Percentiles rank a stretch among this genome's conserved stretches.
Evolutionary conservation across 176 grass and related monocot genomes (phyloP).

Genomic region (Cymbopogon citratus): DNA sequence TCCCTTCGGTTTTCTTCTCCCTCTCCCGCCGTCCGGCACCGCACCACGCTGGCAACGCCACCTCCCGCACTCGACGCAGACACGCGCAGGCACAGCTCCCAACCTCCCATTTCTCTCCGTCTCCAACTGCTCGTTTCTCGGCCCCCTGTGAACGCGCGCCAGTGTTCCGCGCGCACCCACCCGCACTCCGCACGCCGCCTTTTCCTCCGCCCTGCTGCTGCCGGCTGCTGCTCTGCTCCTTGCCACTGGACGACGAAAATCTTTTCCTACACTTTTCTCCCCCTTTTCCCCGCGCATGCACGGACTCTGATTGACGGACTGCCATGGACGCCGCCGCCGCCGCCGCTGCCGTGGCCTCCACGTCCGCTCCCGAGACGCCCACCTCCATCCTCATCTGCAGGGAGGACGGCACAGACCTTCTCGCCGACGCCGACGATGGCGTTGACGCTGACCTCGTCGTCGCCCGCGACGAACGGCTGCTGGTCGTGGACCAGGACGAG

Average conservation of each 20-base stretch:
- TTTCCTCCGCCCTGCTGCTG: neutral
- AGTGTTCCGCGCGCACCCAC: neutral
- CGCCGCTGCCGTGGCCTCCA: neutral
- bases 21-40: too few relatives aligned
- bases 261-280: conserved; percentile 1
- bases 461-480: conserved; percentile 5
- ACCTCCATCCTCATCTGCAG: conserved; percentile 66
- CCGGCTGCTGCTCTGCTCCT: too few relatives aligned
- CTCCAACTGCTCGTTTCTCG: conserved; percentile 14
- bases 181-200: conserved; percentile 30
- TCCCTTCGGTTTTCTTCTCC: neutral
- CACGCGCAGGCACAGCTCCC: too few relatives aligned
- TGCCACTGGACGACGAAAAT: neutral
- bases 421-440: conserved; percentile 16
- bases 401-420: conserved; percentile 49
- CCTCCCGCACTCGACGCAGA: neutral
- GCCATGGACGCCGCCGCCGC: conserved; percentile 19
- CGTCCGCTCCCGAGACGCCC: conserved; percentile 34
- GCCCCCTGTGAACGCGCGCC: conserved; percentile 31
- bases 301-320: conserved; percentile 2
- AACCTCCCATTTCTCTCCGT: neutral
- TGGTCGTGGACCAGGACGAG: conserved; percentile 47
- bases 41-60: neutral
- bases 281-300: conserved; percentile 12
- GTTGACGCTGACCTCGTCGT: neutral